Evolutionary conservation across 1,139 yeast species (phyloP), one percentile per base, ranked within the genome.

Genomic region (Yamadazyma friedrichii): DNA sequence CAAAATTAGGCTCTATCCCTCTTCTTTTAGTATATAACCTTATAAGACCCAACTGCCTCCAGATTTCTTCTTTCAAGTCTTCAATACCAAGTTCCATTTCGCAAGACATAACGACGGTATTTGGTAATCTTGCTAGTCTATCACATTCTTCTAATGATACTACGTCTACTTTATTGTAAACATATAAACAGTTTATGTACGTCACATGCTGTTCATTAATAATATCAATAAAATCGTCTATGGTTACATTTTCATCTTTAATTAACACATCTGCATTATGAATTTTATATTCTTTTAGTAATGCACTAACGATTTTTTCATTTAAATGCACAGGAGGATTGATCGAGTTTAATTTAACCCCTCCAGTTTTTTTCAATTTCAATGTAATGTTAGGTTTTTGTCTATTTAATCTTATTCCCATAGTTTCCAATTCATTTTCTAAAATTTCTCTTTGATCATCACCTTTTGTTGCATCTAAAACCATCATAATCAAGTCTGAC

Each of bases 91-190:
- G 71, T 43, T 82, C 89, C 69, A 85, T 67, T 55, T 86, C 94
- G 62, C 96, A 94, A 24, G 96, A 87, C 80, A 91, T 88, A 34
- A 91, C 98, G 42, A 84, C 89, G 0, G 98, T 88, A 59, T 91
- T 82, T 31, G 96, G 96, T 55, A 83, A 87, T 52, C 96, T 76
- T 1, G 98, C 98, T 44, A 93, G 72, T 41, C 96, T 70, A 62
- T 93, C 97, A 42, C 88, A 88, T 58, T 93, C 98, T 61, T 93
- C 98, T 43, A 93, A 69, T 1, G 97, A 88, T 6, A 93, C 97
- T 0, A 97, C 89, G 62, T 93, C 98, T 40, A 91, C 80, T 74
- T 93, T 93, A 70, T 93, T 93, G 73, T 89, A 93, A 20, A 88
- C 96, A 58, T 93, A 93, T 29, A 93, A 74, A 62, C 98, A 93